phyloP scores from a whole-genome alignment of 306 rosid genomes.

The Rosa chinensis region DNA sequence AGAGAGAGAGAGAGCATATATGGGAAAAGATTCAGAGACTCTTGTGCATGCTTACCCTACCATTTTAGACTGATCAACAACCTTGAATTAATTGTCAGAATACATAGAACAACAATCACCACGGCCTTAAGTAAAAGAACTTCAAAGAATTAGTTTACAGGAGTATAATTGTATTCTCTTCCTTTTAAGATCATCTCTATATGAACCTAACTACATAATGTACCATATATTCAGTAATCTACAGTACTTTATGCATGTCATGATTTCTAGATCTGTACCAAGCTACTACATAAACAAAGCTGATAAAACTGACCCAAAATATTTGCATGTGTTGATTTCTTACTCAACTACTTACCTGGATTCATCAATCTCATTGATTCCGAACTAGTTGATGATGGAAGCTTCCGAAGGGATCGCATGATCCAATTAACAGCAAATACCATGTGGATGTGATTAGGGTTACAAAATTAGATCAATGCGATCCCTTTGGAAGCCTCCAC shows the following conservation, averaged over 20 bases:
- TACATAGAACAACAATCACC: background rate
- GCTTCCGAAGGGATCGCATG: constrained; percentile 79
- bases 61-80: background rate
- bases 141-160: background rate
- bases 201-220: background rate
- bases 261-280: background rate
- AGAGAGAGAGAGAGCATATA: too few species aligned
- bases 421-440: constrained; percentile 36
- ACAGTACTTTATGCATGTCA: background rate
- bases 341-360: constrained; percentile 5
- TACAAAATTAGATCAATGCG: constrained; percentile 71
- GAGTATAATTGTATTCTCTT: background rate
- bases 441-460: background rate
- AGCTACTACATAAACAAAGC: background rate
- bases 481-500: constrained; percentile 91
- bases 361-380: background rate
- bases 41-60: background rate
- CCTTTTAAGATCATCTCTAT: background rate
- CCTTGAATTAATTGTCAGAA: background rate
- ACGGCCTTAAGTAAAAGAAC: background rate
- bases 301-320: background rate
- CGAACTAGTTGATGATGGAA: constrained; percentile 38
- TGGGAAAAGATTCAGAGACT: too few species aligned
- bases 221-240: background rate
- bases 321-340: background rate